Evolutionary conservation across 768 basidiomycete genomes (phyloP).

Genomic region (Mycena venus): DNA sequence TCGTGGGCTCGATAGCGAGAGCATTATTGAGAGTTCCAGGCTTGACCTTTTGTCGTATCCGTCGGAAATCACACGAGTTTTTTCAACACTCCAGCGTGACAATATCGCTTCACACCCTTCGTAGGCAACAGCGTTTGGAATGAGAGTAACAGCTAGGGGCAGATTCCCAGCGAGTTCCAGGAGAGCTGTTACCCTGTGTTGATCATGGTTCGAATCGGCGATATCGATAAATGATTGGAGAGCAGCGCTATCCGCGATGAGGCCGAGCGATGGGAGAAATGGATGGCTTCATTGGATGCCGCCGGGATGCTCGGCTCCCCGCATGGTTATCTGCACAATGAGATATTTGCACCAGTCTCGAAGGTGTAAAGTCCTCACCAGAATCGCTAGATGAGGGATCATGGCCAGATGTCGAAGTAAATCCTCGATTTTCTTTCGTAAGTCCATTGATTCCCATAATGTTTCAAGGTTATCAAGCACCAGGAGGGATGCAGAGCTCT

Average conservation of each 20-base stretch:
- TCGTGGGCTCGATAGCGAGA: constrained; percentile 3
- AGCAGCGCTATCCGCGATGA: constrained; percentile 2
- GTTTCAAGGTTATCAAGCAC: too few species aligned
- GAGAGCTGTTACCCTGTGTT: background rate
- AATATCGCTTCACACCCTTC: constrained; percentile 1
- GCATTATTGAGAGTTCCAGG: constrained; percentile 4
- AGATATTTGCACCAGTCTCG: background rate
- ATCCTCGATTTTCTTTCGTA: too few species aligned
- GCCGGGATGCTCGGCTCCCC: constrained; percentile 13
- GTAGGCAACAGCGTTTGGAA: constrained; percentile 1
- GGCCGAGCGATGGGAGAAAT: constrained; percentile 3
- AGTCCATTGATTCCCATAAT: too few species aligned
- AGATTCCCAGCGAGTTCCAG: constrained; percentile 3
- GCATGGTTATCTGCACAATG: constrained; percentile 15
- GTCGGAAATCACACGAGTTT: background rate
- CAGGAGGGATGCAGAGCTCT: too few species aligned
- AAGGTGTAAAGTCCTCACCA: background rate
- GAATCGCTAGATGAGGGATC: background rate
- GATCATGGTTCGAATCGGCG: background rate
- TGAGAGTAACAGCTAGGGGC: constrained; percentile 3
- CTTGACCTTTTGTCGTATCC: constrained; percentile 17
- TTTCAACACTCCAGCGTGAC: background rate
- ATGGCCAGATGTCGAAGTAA: too few species aligned
- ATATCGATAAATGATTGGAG: constrained; percentile 15
- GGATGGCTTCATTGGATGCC: constrained; percentile 18